Percentiles rank a stretch among this genome's conserved stretches.
These are phyloP conservation scores for Fusarium nurragi DNA, from an alignment of 2,329 filamentous ascomycete species.

Conservation along the genomic window DNA sequence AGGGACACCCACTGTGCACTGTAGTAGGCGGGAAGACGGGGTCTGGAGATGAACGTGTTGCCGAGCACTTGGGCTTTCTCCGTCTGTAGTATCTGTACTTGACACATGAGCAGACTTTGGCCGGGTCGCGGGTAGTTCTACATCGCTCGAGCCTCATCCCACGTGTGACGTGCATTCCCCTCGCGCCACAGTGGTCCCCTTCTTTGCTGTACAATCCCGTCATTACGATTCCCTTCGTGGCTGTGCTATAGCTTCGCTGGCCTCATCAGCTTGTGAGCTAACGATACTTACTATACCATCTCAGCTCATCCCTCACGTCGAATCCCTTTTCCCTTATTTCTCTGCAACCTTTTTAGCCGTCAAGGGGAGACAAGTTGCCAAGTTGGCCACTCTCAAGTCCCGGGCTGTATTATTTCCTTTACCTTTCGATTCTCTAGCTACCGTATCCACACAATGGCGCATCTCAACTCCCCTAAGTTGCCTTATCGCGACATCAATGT, in stretches of 20 bases:
- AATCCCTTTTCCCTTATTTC: slow-evolving; percentile 36
- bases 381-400: slow-evolving; percentile 29
- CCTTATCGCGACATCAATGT: slow-evolving; percentile 98
- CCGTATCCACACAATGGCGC: slow-evolving; percentile 48
- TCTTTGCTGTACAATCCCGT: slow-evolving; percentile 7
- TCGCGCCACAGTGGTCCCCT: slow-evolving; percentile 20
- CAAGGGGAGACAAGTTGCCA: slow-evolving; percentile 35
- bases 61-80: slow-evolving; percentile 13
- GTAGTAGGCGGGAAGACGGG: slow-evolving; percentile 30
- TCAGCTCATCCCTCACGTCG: slow-evolving; percentile 36
- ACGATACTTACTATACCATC: slow-evolving; percentile 29
- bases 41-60: slow-evolving; percentile 15
- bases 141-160: slow-evolving; percentile 22
- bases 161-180: slow-evolving; percentile 34
- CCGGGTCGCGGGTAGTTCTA: background rate
- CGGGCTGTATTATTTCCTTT: slow-evolving; percentile 17
- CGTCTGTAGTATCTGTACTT: slow-evolving; percentile 3
- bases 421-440: slow-evolving; percentile 24
- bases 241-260: slow-evolving; percentile 46
- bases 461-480: slow-evolving; percentile 52
- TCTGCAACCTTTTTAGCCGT: slow-evolving; percentile 23
- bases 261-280: slow-evolving; percentile 40
- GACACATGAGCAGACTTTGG: too few relatives aligned
- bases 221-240: slow-evolving; percentile 35
- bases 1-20: slow-evolving; percentile 32